Conservation (phyloP, 1,284 basidiomycete species). For the Naganishia sp. region DNA sequence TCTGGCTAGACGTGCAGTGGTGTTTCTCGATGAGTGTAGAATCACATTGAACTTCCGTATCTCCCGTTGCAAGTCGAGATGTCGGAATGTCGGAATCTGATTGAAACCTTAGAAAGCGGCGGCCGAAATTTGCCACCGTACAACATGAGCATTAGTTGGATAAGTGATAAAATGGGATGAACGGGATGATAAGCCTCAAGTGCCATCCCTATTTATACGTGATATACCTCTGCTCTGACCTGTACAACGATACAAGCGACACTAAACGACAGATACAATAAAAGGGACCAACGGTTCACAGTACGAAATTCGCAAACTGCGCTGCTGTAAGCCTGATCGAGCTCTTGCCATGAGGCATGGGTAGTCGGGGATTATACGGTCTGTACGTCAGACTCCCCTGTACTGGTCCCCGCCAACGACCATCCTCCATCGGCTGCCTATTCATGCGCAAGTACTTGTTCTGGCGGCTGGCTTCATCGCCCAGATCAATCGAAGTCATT, state of each 20-base stretch:
- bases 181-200: too few species aligned
- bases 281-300: not conserved
- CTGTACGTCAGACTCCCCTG: constrained; percentile 10
- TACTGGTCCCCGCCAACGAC: constrained; percentile 8
- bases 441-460: constrained; percentile 7
- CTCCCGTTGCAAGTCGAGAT: too few species aligned
- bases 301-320: not conserved
- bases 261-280: not conserved
- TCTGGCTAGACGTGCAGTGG: too few species aligned
- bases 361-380: not conserved
- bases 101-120: too few species aligned
- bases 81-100: too few species aligned
- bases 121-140: too few species aligned
- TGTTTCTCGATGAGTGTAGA: too few species aligned
- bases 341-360: constrained; percentile 6
- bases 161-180: too few species aligned
- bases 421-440: not conserved
- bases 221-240: not conserved
- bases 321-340: not conserved
- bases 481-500: constrained; percentile 3
- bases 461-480: not conserved
- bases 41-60: too few species aligned
- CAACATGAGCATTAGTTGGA: too few species aligned
- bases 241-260: constrained; percentile 2
- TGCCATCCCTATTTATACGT: too few species aligned